phyloP scores from a whole-genome alignment of 352 stramenopile genomes.

The Pythium coloratum region DNA sequence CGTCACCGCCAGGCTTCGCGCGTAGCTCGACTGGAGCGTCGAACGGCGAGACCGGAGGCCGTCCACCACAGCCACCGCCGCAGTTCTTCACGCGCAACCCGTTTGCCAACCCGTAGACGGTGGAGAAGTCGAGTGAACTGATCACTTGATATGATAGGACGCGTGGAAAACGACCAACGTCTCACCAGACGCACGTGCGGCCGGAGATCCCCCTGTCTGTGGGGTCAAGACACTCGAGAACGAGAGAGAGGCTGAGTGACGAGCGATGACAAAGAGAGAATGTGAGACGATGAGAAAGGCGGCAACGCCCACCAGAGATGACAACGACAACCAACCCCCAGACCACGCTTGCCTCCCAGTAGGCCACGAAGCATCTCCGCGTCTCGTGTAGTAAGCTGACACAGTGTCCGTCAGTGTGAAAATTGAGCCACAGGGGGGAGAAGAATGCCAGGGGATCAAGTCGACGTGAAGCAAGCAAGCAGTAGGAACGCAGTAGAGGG shows the following conservation, averaged over 20 bases:
- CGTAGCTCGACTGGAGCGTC: slow-evolving; percentile 2
- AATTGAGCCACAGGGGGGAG: not conserved
- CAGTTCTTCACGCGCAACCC: slow-evolving; percentile 54
- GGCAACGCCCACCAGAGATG: not conserved
- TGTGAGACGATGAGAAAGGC: not conserved
- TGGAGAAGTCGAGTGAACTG: not conserved
- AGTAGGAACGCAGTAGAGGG: not conserved
- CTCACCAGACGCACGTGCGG: not conserved
- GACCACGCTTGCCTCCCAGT: not conserved
- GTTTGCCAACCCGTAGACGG: slow-evolving; percentile 58
- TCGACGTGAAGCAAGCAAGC: not conserved
- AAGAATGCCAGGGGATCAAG: not conserved
- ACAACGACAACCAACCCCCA: not conserved
- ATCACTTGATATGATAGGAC: not conserved
- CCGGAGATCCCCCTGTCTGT: not conserved
- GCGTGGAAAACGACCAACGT: not conserved
- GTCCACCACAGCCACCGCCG: slow-evolving; percentile 20
- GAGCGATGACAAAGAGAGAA: not conserved
- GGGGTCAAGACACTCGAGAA: not conserved
- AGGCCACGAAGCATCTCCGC: not conserved
- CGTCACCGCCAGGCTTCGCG: slow-evolving; percentile 31
- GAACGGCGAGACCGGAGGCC: slow-evolving; percentile 4
- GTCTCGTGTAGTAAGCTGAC: not conserved
- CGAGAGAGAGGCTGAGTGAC: not conserved
- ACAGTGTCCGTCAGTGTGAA: not conserved